Conservation (phyloP, 495 filamentous ascomycete genomes). For the Aspergillus campestris region DNA sequence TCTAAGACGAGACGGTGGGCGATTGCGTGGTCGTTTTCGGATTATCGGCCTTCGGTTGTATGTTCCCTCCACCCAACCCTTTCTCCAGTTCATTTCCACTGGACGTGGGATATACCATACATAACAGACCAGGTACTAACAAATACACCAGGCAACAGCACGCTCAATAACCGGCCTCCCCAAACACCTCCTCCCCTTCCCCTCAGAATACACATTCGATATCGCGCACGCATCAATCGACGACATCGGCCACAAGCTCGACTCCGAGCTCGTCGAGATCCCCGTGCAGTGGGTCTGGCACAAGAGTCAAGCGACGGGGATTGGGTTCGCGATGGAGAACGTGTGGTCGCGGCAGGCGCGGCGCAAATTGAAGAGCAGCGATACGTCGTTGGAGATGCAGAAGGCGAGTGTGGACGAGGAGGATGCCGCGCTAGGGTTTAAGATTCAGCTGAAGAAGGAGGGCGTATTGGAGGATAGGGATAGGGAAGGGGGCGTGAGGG, state of each 20-base stretch:
- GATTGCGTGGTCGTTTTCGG: conserved; percentile 76
- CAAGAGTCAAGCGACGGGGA: conserved; percentile 29
- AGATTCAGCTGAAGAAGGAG: conserved; percentile 27
- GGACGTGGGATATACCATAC: too few relatives aligned
- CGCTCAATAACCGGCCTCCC: conserved; percentile 47
- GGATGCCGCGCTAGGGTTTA: conserved; percentile 38
- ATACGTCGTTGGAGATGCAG: conserved; percentile 9
- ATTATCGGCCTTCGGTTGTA: conserved; percentile 56
- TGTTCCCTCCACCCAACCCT: conserved; percentile 1
- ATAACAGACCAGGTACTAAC: conserved; percentile 3
- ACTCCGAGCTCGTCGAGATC: conserved; percentile 34
- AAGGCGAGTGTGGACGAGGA: conserved; percentile 19
- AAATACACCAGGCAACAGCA: conserved; percentile 36
- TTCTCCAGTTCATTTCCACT: not conserved
- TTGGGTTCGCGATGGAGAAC: conserved; percentile 51
- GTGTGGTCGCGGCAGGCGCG: conserved; percentile 67
- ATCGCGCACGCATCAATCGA: conserved; percentile 21
- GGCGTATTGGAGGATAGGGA: conserved; percentile 9
- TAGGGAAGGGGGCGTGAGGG: conserved; percentile 21
- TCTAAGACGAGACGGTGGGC: conserved; percentile 78
- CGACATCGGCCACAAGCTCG: conserved; percentile 21
- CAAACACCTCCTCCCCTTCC: conserved; percentile 53
- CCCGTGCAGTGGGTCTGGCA: conserved; percentile 47
- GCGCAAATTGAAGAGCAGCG: conserved; percentile 34
- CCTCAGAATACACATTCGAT: conserved; percentile 46